Percentiles rank a stretch among this genome's conserved stretches.
phyloP scores from a whole-genome alignment of 805 yeast species.

The Teunomyces lycoperdinae region DNA sequence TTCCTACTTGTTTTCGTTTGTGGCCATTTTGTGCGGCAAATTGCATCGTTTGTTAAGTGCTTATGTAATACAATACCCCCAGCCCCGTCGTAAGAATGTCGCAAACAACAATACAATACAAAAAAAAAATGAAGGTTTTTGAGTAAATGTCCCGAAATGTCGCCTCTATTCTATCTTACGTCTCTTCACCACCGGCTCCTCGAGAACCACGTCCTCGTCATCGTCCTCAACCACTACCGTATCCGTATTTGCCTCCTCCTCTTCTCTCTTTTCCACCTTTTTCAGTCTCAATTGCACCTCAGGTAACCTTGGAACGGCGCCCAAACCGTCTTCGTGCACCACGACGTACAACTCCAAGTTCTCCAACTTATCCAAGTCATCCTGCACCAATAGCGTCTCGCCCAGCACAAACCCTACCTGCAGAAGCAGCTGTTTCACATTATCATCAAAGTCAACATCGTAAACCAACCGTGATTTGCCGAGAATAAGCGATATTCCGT shows the following conservation, averaged over 20 bases:
- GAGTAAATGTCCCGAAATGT: no score
- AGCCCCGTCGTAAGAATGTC: no score
- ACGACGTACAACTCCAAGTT: conserved; percentile 60
- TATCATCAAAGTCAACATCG: conserved; percentile 88
- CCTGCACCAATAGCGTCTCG: conserved; percentile 66
- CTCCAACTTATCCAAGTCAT: conserved; percentile 69
- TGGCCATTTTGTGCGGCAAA: neutral
- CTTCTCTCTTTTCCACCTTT: neutral
- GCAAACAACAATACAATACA: no score
- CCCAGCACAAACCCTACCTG: conserved; percentile 56
- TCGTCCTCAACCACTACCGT: conserved; percentile 9
- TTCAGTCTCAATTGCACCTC: conserved; percentile 16
- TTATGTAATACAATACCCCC: neutral
- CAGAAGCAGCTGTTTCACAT: conserved; percentile 45
- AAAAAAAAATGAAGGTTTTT: no score
- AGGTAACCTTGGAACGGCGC: neutral
- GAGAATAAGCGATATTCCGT: conserved; percentile 57
- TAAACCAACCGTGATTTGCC: conserved; percentile 63
- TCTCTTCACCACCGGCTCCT: conserved; percentile 11
- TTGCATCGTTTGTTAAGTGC: neutral
- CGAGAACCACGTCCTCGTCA: conserved; percentile 9
- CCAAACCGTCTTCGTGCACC: conserved; percentile 7
- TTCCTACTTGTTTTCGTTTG: neutral
- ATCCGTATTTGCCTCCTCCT: neutral
- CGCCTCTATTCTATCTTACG: conserved; percentile 7